Evolutionary conservation across 2,329 filamentous ascomycete species (phyloP).

Genomic region (Hypoxylon sp.): DNA sequence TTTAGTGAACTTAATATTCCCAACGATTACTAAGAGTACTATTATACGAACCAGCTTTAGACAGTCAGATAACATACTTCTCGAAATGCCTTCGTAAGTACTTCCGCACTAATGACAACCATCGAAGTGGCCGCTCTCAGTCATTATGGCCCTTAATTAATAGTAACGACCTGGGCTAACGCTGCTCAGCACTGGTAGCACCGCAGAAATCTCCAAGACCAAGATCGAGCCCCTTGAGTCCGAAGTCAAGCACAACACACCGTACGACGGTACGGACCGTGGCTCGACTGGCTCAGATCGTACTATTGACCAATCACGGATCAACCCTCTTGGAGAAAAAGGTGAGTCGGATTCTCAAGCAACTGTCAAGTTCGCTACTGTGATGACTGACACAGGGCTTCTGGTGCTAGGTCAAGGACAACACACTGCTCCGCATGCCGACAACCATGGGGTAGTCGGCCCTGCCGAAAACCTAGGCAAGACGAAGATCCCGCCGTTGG

Average conservation of each 20-base stretch:
- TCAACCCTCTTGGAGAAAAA: conserved; percentile 22
- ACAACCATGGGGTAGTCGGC: conserved; percentile 30
- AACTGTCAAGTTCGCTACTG: too few relatives aligned
- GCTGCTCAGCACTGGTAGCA: conserved; percentile 13
- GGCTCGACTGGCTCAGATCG: conserved; percentile 22
- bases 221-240: conserved; percentile 33
- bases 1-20: neutral
- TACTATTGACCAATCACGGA: conserved; percentile 27
- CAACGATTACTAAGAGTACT: neutral
- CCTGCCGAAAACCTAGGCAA: conserved; percentile 21
- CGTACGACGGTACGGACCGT: conserved; percentile 18
- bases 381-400: neutral
- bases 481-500: conserved; percentile 26
- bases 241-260: conserved; percentile 27
- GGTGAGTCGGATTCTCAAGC: conserved; percentile 9
- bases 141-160: neutral
- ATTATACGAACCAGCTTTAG: conserved; percentile 1
- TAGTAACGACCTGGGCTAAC: conserved; percentile 1
- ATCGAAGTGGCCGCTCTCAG: neutral
- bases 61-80: neutral
- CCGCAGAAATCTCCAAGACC: conserved; percentile 26
- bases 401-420: conserved; percentile 20
- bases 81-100: conserved; percentile 28
- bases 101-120: neutral
- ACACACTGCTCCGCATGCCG: conserved; percentile 28